Evolutionary conservation across 768 basidiomycete species (phyloP).

Genomic region (Macrolepiota fuliginosa): DNA sequence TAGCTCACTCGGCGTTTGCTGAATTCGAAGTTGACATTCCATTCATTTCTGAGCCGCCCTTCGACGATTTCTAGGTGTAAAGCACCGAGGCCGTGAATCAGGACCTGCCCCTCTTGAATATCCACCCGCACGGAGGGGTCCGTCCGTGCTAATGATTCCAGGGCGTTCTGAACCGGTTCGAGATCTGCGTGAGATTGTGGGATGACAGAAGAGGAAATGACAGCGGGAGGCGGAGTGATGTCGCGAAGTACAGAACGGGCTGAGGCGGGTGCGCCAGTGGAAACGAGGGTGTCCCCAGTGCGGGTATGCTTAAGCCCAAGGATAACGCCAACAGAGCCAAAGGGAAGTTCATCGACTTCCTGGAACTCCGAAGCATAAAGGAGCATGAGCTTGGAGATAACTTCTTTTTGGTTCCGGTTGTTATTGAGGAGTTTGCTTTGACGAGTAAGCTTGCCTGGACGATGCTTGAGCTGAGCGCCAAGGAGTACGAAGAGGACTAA

Average conservation of each 20-base stretch:
- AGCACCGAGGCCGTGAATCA: conserved; percentile 81
- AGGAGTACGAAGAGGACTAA: not conserved
- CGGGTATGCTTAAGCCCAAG: conserved; percentile 81
- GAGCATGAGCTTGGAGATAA: conserved; percentile 69
- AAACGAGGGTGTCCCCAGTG: conserved; percentile 83
- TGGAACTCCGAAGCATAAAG: conserved; percentile 74
- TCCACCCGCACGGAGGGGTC: conserved; percentile 88
- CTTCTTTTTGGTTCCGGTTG: conserved; percentile 68
- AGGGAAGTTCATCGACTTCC: conserved; percentile 78
- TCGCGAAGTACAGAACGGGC: conserved; percentile 48
- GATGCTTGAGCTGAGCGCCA: conserved; percentile 2
- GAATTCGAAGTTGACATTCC: conserved; percentile 74
- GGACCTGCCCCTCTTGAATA: conserved; percentile 75
- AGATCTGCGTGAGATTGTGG: conserved; percentile 80
- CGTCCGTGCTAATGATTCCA: conserved; percentile 72
- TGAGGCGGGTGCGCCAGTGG: conserved; percentile 38
- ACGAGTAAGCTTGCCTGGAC: conserved; percentile 63
- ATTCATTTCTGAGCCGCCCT: conserved; percentile 77
- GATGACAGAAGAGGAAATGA: conserved; percentile 81
- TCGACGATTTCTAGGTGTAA: conserved; percentile 90
- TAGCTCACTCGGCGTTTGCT: conserved; percentile 79
- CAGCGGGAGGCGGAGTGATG: conserved; percentile 76
- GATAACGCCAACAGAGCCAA: conserved; percentile 82
- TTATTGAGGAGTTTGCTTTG: conserved; percentile 63
- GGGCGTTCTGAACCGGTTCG: conserved; percentile 72